Percentiles rank a stretch among this genome's conserved stretches.
Evolutionary conservation across 2,329 filamentous ascomycete species (phyloP).

Genomic region (Cercospora beticola): DNA sequence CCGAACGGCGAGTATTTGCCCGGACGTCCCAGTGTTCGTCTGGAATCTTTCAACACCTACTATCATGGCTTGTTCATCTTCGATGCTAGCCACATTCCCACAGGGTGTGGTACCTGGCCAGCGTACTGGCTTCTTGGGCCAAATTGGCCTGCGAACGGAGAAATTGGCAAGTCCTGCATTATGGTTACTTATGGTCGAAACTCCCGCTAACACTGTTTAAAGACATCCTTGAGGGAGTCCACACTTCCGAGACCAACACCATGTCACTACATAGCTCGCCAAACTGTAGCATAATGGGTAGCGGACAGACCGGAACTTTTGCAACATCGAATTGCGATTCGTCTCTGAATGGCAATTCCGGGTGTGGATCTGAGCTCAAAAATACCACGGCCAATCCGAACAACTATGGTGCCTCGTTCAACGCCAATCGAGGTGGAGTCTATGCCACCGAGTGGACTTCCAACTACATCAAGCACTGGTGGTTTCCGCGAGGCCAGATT

Average conservation of each 20-base stretch:
- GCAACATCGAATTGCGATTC: constrained; percentile 33
- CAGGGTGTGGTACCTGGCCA: constrained; percentile 44
- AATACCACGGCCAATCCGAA: constrained; percentile 30
- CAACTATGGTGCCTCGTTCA: constrained; percentile 38
- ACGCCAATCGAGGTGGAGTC: constrained; percentile 36
- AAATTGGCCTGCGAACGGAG: constrained; percentile 40
- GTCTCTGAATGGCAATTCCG: constrained; percentile 30
- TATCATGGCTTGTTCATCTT: constrained; percentile 43
- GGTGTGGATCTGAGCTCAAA: constrained; percentile 34
- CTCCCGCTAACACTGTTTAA: constrained; percentile 28
- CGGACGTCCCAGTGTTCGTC: constrained; percentile 38
- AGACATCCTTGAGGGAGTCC: constrained; percentile 42
- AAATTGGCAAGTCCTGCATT: constrained; percentile 31
- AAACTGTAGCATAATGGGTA: constrained; percentile 36
- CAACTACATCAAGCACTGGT: constrained; percentile 39
- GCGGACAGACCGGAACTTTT: constrained; percentile 33
- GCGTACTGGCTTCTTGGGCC: constrained; percentile 51
- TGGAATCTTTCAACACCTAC: constrained; percentile 41
- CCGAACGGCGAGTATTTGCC: not conserved
- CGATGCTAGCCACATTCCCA: constrained; percentile 42
- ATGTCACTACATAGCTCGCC: constrained; percentile 37
- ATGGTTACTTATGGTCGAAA: not conserved
- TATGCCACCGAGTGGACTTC: constrained; percentile 41
- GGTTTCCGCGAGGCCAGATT: constrained; percentile 37
- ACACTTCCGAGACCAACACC: constrained; percentile 31